Conservation (phyloP, 179 eudicot genomes). For the Pouteria campechiana region DNA sequence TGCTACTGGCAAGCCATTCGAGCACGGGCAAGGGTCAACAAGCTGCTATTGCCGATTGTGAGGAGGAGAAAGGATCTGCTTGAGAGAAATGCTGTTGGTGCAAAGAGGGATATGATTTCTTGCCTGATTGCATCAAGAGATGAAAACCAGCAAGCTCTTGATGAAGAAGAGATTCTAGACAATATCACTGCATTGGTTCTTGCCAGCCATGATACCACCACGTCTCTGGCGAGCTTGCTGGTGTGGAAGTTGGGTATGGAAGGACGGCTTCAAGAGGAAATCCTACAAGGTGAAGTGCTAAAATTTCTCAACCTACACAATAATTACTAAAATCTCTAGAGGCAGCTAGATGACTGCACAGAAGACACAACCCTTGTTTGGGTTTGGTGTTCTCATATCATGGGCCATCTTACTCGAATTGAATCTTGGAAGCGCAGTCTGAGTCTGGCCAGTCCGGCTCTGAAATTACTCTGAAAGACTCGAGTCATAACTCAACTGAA, state of each 20-base stretch:
- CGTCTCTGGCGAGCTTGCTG: background rate
- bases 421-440: no score
- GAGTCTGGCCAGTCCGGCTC: no score
- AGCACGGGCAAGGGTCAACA: background rate
- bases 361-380: no score
- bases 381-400: no score
- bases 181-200: background rate
- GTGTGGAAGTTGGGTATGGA: background rate
- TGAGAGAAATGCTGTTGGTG: background rate
- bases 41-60: background rate
- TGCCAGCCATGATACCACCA: slow-evolving; percentile 4
- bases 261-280: background rate
- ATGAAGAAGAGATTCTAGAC: slow-evolving; percentile 3
- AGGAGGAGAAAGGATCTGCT: background rate
- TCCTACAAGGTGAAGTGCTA: background rate
- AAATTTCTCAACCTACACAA: no score
- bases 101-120: background rate
- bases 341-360: no score
- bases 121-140: slow-evolving; percentile 1
- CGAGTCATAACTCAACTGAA: no score
- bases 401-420: no score
- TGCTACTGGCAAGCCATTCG: background rate
- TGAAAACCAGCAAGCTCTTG: slow-evolving; percentile 1
- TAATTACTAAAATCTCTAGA: no score
- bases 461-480: no score